Percentiles rank a stretch among this genome's conserved stretches.
phyloP scores from a whole-genome alignment of 495 filamentous ascomycete species.

The Daldinia childiae region DNA sequence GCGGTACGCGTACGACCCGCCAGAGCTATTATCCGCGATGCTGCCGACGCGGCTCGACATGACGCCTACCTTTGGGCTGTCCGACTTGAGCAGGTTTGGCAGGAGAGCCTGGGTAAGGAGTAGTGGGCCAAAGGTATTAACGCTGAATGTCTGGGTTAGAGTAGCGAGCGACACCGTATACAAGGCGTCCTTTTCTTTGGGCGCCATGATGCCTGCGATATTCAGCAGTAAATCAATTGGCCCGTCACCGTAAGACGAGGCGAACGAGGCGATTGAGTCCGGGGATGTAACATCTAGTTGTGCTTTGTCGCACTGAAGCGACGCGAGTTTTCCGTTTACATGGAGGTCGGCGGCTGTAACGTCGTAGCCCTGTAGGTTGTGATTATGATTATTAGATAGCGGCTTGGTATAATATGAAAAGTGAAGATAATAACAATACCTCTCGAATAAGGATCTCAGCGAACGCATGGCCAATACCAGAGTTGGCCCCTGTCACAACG shows the following conservation, averaged over 20 bases:
- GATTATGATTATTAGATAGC: background rate
- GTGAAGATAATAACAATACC: background rate
- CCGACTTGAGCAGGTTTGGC: conserved; percentile 34
- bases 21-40: conserved; percentile 70
- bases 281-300: conserved; percentile 18
- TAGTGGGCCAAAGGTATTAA: conserved; percentile 76
- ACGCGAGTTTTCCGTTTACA: conserved; percentile 6
- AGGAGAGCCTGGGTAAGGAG: conserved; percentile 58
- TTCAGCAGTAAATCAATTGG: conserved; percentile 18
- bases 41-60: conserved; percentile 81
- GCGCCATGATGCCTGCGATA: conserved; percentile 16
- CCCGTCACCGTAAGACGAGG: background rate
- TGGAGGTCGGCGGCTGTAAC: conserved; percentile 24
- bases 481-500: conserved; percentile 57
- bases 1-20: conserved; percentile 79
- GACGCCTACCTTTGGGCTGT: conserved; percentile 57
- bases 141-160: conserved; percentile 62
- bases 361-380: conserved; percentile 14
- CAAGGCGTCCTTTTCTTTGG: conserved; percentile 58
- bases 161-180: conserved; percentile 6
- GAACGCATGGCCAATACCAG: conserved; percentile 54
- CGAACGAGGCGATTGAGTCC: conserved; percentile 14
- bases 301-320: conserved; percentile 3
- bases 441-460: conserved; percentile 45
- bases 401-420: background rate